phyloP scores from a whole-genome alignment of 768 basidiomycete species.

The Lactarius deliciosus region DNA sequence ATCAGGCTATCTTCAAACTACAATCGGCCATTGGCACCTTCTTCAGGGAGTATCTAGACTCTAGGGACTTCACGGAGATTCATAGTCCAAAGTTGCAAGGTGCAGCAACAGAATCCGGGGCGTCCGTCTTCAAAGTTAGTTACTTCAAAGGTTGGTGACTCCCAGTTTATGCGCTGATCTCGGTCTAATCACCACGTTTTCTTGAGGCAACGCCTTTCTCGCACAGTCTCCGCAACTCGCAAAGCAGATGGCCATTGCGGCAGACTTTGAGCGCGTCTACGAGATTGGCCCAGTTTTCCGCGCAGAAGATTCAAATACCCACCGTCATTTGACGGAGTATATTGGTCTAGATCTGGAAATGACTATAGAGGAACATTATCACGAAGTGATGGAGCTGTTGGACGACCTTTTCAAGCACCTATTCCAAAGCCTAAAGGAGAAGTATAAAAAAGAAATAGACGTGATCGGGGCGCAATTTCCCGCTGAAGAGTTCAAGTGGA shows the following conservation, averaged over 20 bases:
- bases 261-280: slow-evolving; percentile 97
- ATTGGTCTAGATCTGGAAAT: slow-evolving; percentile 99
- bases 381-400: slow-evolving; percentile 92
- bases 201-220: slow-evolving; percentile 78
- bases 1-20: slow-evolving; percentile 92
- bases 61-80: slow-evolving; percentile 85
- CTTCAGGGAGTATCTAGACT: slow-evolving; percentile 80
- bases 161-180: background rate
- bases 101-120: slow-evolving; percentile 94
- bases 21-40: slow-evolving; percentile 86
- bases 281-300: slow-evolving; percentile 97
- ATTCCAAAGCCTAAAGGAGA: slow-evolving; percentile 78
- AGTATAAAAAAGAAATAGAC: slow-evolving; percentile 80
- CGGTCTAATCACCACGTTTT: slow-evolving; percentile 2
- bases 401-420: slow-evolving; percentile 84
- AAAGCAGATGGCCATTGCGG: slow-evolving; percentile 99
- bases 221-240: slow-evolving; percentile 97
- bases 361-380: slow-evolving; percentile 98
- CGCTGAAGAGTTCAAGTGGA: slow-evolving; percentile 94
- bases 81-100: slow-evolving; percentile 98
- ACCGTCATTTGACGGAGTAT: slow-evolving; percentile 98
- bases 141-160: slow-evolving; percentile 85
- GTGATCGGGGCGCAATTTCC: slow-evolving; percentile 85
- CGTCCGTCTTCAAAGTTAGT: slow-evolving; percentile 95
- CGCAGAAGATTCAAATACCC: slow-evolving; percentile 95